phyloP scores from a whole-genome alignment of 2,329 filamentous ascomycete species.

The Stachybotrys chartarum region DNA sequence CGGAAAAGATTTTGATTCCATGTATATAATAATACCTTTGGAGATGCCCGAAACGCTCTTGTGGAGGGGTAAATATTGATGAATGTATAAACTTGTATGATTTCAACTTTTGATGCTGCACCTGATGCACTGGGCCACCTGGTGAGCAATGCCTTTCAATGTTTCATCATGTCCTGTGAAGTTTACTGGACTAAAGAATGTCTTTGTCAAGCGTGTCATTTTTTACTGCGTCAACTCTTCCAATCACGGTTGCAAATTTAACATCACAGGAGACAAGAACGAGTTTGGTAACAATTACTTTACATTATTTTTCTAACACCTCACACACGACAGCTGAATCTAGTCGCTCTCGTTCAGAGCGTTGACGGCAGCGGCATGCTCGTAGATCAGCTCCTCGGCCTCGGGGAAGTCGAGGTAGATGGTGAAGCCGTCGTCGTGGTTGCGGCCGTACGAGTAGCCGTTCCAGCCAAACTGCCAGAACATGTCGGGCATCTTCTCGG shows the following conservation, averaged over 20 bases:
- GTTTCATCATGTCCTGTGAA: not conserved
- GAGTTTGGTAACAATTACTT: too few relatives aligned
- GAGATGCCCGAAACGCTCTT: not conserved
- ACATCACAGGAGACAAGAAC: too few relatives aligned
- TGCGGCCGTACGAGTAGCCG: slow-evolving; percentile 43
- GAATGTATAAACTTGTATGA: not conserved
- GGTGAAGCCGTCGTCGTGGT: slow-evolving; percentile 50
- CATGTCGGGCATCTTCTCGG: slow-evolving; percentile 43
- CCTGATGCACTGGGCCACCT: too few relatives aligned
- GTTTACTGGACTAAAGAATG: not conserved
- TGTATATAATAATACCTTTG: not conserved
- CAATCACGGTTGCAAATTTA: not conserved
- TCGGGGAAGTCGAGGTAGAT: slow-evolving; percentile 46
- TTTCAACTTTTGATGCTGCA: not conserved
- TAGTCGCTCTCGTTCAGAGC: slow-evolving; percentile 1
- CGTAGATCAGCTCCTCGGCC: slow-evolving; percentile 34
- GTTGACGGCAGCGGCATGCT: slow-evolving; percentile 34
- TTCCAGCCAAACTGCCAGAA: slow-evolving; percentile 50
- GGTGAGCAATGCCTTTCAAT: not conserved
- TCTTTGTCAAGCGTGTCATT: not conserved
- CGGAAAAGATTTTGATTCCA: not conserved
- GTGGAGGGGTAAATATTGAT: not conserved
- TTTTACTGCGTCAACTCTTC: not conserved
- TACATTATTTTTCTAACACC: too few relatives aligned
- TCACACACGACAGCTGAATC: not conserved